Evolutionary conservation across 2,329 filamentous ascomycete genomes (phyloP).

Genomic region (Pseudopithomyces maydicus): DNA sequence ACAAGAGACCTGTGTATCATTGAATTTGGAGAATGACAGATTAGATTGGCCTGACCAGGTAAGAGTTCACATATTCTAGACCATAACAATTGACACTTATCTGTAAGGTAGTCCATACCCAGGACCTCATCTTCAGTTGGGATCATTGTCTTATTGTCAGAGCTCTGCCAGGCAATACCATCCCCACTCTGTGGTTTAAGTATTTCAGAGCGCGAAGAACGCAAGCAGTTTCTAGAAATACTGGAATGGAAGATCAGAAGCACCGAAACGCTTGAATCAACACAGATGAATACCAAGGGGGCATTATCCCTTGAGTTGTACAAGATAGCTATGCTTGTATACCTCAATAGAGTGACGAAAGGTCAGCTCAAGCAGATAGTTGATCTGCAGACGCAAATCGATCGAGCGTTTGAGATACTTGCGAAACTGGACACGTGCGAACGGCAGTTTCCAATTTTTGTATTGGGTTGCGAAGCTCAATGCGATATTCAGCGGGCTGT

Average conservation of each 20-base stretch:
- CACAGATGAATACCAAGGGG: not conserved
- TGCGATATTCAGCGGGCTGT: constrained; percentile 29
- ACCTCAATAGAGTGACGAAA: constrained; percentile 16
- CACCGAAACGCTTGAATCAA: not conserved
- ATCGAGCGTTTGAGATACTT: constrained; percentile 16
- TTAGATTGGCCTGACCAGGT: not conserved
- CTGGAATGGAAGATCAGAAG: constrained; percentile 18
- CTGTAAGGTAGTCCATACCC: not conserved
- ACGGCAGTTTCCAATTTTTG: constrained; percentile 31
- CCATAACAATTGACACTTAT: not conserved
- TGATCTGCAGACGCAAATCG: constrained; percentile 9
- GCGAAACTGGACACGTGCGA: constrained; percentile 23
- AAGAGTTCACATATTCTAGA: not conserved
- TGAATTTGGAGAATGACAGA: not conserved
- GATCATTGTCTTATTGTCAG: constrained; percentile 8
- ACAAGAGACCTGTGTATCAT: not conserved
- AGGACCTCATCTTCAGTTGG: not conserved
- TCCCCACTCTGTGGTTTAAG: not conserved
- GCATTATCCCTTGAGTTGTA: constrained; percentile 9
- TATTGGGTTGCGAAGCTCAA: constrained; percentile 35
- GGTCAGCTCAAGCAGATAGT: constrained; percentile 10
- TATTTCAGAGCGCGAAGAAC: not conserved
- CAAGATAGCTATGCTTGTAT: constrained; percentile 17
- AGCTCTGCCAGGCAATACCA: constrained; percentile 10
- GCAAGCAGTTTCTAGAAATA: constrained; percentile 12